These are phyloP conservation scores for Biancaea sappan DNA, from an alignment of 306 rosid genomes.

Conservation along the genomic window DNA sequence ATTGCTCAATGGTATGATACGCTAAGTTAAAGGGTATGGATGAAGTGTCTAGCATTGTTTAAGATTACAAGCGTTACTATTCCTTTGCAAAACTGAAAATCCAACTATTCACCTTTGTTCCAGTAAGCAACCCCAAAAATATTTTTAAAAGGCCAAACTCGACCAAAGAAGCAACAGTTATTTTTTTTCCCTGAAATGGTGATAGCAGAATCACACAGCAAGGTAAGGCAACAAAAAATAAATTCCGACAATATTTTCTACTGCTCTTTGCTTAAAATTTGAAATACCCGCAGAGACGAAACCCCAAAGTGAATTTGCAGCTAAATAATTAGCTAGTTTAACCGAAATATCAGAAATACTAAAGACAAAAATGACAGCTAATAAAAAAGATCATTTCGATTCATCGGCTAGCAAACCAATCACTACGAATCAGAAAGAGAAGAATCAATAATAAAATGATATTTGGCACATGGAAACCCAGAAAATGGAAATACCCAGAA, in stretches of 20 bases:
- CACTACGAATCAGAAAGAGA: slow-evolving; percentile 40
- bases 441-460: slow-evolving; percentile 22
- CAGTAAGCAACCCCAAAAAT: slow-evolving; percentile 15
- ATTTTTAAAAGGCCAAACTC: neutral
- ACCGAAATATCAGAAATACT: slow-evolving; percentile 45
- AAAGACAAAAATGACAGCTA: slow-evolving; percentile 40
- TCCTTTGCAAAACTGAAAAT: slow-evolving; percentile 39
- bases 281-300: neutral
- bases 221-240: neutral
- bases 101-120: slow-evolving; percentile 38
- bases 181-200: slow-evolving; percentile 23
- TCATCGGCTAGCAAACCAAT: slow-evolving; percentile 50
- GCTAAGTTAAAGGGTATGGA: slow-evolving; percentile 39
- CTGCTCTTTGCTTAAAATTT: slow-evolving; percentile 24
- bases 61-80: slow-evolving; percentile 46
- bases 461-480: slow-evolving; percentile 35
- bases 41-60: slow-evolving; percentile 44
- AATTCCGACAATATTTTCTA: slow-evolving; percentile 9
- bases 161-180: neutral
- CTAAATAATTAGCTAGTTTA: slow-evolving; percentile 31
- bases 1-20: slow-evolving; percentile 43
- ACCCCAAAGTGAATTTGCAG: slow-evolving; percentile 32
- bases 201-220: slow-evolving; percentile 24
- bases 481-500: slow-evolving; percentile 60
- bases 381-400: slow-evolving; percentile 28